Percentiles rank a stretch among this genome's conserved stretches.
Conservation (phyloP, 495 filamentous ascomycete species). For the Terfezia claveryi region DNA sequence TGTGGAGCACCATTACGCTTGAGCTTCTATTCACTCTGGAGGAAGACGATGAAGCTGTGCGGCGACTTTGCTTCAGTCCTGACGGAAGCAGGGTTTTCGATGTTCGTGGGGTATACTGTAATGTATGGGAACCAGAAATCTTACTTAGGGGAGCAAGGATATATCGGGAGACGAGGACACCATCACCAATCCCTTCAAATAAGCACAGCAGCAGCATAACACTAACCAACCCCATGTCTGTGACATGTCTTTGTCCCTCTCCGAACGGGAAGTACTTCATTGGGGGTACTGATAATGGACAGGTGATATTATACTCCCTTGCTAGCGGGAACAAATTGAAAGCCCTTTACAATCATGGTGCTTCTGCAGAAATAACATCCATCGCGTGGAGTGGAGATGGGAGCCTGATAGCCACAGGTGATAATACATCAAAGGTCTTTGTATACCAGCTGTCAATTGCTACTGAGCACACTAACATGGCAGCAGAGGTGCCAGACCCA, state of each 20-base stretch:
- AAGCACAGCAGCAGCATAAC: neutral
- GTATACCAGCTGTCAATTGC: neutral
- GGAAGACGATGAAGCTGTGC: slow-evolving; percentile 3
- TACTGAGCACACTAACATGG: neutral
- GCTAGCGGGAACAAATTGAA: slow-evolving; percentile 1
- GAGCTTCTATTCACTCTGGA: slow-evolving; percentile 8
- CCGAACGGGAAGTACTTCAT: neutral
- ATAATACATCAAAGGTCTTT: slow-evolving; percentile 4
- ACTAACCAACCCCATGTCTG: neutral
- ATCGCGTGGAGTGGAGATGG: slow-evolving; percentile 4
- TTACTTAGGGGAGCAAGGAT: slow-evolving; percentile 5
- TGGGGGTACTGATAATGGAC: slow-evolving; percentile 4
- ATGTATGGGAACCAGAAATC: slow-evolving; percentile 15
- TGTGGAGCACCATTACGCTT: slow-evolving; percentile 11
- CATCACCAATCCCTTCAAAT: neutral
- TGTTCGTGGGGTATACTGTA: slow-evolving; percentile 11
- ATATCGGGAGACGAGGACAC: slow-evolving; percentile 2
- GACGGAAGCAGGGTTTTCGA: slow-evolving; percentile 13
- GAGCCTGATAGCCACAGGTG: slow-evolving; percentile 2
- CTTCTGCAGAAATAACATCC: slow-evolving; percentile 2
- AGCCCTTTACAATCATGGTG: slow-evolving; percentile 1
- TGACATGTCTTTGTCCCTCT: neutral
- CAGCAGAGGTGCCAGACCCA: neutral
- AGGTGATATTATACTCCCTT: slow-evolving; percentile 2
- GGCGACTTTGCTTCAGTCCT: slow-evolving; percentile 11